Evolutionary conservation across 2,329 filamentous ascomycete species (phyloP).

Genomic region (Trichoderma gracile): DNA sequence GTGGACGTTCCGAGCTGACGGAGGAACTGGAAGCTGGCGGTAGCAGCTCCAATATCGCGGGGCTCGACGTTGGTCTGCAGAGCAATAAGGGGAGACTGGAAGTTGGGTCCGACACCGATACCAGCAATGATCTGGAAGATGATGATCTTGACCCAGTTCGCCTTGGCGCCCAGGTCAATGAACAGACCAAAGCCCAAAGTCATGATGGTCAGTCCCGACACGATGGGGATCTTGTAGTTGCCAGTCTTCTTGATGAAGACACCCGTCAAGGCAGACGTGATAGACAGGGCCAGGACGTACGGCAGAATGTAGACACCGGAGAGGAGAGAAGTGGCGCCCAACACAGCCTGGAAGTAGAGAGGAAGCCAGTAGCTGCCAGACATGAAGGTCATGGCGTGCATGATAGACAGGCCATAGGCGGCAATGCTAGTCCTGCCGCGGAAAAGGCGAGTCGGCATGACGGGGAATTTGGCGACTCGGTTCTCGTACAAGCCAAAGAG

Average conservation of each 20-base stretch:
- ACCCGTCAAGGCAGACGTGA: conserved; percentile 60
- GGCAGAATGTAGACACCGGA: conserved; percentile 76
- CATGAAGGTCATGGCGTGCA: conserved; percentile 77
- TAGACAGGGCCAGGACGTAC: conserved; percentile 65
- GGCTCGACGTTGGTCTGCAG: conserved; percentile 63
- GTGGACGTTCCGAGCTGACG: conserved; percentile 68
- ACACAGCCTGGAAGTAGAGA: conserved; percentile 78
- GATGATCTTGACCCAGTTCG: conserved; percentile 58
- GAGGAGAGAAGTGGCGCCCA: conserved; percentile 66
- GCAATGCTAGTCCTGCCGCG: conserved; percentile 64
- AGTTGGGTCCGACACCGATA: conserved; percentile 66
- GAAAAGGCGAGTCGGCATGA: conserved; percentile 77
- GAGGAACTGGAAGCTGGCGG: conserved; percentile 66
- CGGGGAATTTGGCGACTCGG: conserved; percentile 71
- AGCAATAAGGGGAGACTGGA: conserved; percentile 68
- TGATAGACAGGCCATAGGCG: conserved; percentile 65
- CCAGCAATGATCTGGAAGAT: conserved; percentile 64
- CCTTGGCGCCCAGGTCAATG: conserved; percentile 59
- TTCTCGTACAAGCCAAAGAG: conserved; percentile 74
- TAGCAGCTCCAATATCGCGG: conserved; percentile 67
- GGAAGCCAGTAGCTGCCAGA: conserved; percentile 77
- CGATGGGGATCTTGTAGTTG: conserved; percentile 63
- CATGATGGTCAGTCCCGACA: conserved; percentile 58
- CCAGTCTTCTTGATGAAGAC: conserved; percentile 64
- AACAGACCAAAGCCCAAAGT: conserved; percentile 66